Base-by-base conservation (phyloP, 1,139 yeast genomes). In the Candida sanyaensis region DNA sequence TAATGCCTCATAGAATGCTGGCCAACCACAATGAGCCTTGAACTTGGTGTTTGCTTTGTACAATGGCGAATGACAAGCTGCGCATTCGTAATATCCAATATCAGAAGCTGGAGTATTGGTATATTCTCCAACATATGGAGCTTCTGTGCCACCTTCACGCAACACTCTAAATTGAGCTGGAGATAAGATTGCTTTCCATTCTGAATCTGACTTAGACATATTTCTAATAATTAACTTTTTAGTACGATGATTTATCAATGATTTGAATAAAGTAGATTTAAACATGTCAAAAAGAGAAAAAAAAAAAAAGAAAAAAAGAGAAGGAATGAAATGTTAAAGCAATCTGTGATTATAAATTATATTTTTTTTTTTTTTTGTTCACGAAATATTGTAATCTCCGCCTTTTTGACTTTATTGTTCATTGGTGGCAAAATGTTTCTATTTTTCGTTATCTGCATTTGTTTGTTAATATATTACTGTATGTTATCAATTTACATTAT, bases 11-110 rank as follows among this genome's bases (percentile, higher is more conserved):
- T 85, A 92, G 66, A 93, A 93, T 0, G 97, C 91, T 0, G 99
- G 99, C 99, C 99, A 93, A 2, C 99, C 99, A 66, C 99, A 93
- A 47, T 90, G 91, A 21, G 96, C 81, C 50, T 86, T 83, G 59
- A 95, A 93, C 68, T 93, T 93, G 11, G 97, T 80, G 41, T 77
- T 74, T 32, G 96, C 84, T 53, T 78, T 78, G 66, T 93, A 93
- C 37, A 93, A 70, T 7, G 97, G 96, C 42, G 79, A 73, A 43
- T 75, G 78, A 64, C 99, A 93, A 9, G 86, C 98, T 0, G 87
- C 97, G 69, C 99, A 93, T 48, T 74, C 73, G 63, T 90, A 93
- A 5, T 79, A 71, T 0, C 97, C 98, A 1, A 60, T 56, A 2
- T 68, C 61, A 24, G 72, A 63, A 12, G 73, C 64, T 53, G 78